These are phyloP conservation scores for Chlamydomonas schloesseri DNA, from an alignment of 139 green algal genomes.

Conservation along the genomic window DNA sequence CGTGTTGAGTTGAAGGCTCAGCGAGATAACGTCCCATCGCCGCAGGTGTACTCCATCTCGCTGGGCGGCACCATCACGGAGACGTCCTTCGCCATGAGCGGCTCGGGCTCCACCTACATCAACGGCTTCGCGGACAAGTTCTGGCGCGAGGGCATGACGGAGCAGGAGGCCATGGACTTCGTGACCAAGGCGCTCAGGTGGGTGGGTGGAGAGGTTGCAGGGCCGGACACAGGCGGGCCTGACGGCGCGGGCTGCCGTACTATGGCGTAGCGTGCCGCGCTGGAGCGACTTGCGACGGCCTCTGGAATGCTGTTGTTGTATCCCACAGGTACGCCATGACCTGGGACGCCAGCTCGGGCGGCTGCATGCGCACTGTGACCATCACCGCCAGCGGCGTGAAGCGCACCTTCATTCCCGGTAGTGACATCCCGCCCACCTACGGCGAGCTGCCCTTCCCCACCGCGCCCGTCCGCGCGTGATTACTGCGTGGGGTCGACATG, in stretches of 20 bases:
- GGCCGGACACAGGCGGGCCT: too few relatives aligned
- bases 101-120: slow-evolving; percentile 93
- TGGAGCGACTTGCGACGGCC: too few relatives aligned
- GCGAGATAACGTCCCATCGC: too few relatives aligned
- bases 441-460: slow-evolving; percentile 38
- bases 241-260: too few relatives aligned
- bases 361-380: slow-evolving; percentile 85
- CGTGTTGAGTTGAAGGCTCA: too few relatives aligned
- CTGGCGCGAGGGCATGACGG: slow-evolving; percentile 80
- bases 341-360: slow-evolving; percentile 85
- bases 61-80: slow-evolving; percentile 87
- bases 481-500: too few relatives aligned
- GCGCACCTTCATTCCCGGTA: slow-evolving; percentile 71
- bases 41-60: slow-evolving; percentile 64
- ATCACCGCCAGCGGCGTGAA: slow-evolving; percentile 73
- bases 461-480: too few relatives aligned
- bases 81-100: slow-evolving; percentile 82
- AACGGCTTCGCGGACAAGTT: slow-evolving; percentile 84
- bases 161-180: slow-evolving; percentile 84
- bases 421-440: slow-evolving; percentile 57
- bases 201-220: too few relatives aligned
- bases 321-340: slow-evolving; percentile 88
- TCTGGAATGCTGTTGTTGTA: slow-evolving; percentile 16
- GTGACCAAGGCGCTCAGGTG: slow-evolving; percentile 49
- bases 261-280: too few relatives aligned